Evolutionary conservation across 495 filamentous ascomycete genomes (phyloP).

Genomic region (Cairneyella variabilis): DNA sequence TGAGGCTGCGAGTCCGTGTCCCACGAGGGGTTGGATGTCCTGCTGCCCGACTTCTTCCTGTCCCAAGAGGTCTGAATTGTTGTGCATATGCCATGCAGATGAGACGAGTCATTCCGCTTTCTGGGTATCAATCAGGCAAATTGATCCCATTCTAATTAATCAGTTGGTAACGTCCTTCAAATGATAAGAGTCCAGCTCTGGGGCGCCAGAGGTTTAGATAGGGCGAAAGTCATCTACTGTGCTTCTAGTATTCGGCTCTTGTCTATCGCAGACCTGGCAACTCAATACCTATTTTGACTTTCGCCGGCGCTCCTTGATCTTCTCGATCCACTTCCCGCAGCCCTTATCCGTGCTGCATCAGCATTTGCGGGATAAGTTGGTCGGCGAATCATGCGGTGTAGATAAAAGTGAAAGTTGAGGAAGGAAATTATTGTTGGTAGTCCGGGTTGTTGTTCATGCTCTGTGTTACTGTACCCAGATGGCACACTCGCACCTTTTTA

Average conservation of each 20-base stretch:
- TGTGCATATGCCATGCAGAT: not conserved
- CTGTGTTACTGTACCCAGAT: no score
- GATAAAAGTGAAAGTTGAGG: no score
- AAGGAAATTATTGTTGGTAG: not conserved
- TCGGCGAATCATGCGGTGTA: not conserved
- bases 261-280: not conserved
- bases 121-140: not conserved
- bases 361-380: not conserved
- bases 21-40: not conserved
- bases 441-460: not conserved
- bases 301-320: no score
- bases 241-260: no score
- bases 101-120: not conserved
- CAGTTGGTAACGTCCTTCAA: not conserved
- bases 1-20: no score
- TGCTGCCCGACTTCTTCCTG: not conserved
- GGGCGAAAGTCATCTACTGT: no score
- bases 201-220: not conserved
- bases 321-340: not conserved
- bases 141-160: not conserved
- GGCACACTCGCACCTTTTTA: no score
- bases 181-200: not conserved
- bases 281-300: not conserved
- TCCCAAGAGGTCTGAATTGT: not conserved
- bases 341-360: not conserved